Conservation (phyloP, 768 basidiomycete genomes). For the Coprinellus micaceus region DNA sequence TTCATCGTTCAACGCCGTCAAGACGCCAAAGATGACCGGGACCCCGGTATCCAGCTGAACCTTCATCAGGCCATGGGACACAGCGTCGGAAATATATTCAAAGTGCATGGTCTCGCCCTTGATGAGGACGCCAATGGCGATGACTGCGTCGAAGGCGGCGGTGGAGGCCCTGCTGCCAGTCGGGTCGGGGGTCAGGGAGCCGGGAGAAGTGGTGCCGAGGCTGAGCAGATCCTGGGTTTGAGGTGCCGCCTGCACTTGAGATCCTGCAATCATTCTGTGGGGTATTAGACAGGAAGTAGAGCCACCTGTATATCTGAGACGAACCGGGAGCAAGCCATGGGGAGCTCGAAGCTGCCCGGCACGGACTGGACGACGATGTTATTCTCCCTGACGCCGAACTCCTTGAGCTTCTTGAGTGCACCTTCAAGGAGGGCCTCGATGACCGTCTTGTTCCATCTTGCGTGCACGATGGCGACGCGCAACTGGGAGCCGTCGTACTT, state of each 20-base stretch:
- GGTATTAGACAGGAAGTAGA: conserved; percentile 7
- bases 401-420: conserved; percentile 73
- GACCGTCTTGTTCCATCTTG: conserved; percentile 90
- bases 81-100: conserved; percentile 95
- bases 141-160: conserved; percentile 88
- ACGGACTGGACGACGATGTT: conserved; percentile 92
- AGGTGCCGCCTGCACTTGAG: conserved; percentile 74
- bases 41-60: conserved; percentile 91
- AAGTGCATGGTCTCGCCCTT: conserved; percentile 99
- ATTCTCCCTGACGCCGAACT: conserved; percentile 79
- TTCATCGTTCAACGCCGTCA: conserved; percentile 89
- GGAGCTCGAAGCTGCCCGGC: conserved; percentile 94
- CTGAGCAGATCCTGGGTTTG: conserved; percentile 76
- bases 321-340: conserved; percentile 81
- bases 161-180: conserved; percentile 26
- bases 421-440: conserved; percentile 85
- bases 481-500: conserved; percentile 76
- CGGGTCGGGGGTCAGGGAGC: conserved; percentile 51
- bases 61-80: conserved; percentile 91
- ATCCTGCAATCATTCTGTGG: conserved; percentile 81
- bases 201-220: conserved; percentile 35
- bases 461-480: conserved; percentile 90
- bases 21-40: conserved; percentile 94
- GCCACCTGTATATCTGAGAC: conserved; percentile 18
- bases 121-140: conserved; percentile 97